Conservation (phyloP, 352 stramenopile genomes). For the Globisporangium cylindrosporum region DNA sequence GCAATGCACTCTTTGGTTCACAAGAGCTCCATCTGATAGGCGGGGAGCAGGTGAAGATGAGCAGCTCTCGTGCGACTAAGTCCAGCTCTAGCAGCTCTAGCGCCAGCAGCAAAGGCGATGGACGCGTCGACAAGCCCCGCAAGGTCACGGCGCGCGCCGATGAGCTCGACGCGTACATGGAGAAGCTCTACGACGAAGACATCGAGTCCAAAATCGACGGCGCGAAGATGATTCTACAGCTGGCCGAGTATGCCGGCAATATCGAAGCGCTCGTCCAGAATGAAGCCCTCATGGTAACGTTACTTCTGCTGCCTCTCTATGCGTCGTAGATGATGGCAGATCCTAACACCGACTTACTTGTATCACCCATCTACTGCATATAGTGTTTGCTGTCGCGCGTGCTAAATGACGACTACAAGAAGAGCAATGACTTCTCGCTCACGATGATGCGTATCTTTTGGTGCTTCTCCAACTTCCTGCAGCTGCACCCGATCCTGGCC, state of each 20-base stretch:
- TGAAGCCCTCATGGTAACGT: slow-evolving; percentile 88
- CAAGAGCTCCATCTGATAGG: background rate
- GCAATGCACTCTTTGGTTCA: background rate
- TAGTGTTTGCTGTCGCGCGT: slow-evolving; percentile 90
- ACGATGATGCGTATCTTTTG: slow-evolving; percentile 95
- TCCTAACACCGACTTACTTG: background rate
- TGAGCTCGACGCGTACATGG: slow-evolving; percentile 92
- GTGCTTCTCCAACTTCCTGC: slow-evolving; percentile 94
- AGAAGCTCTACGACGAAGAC: slow-evolving; percentile 92
- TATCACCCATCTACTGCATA: background rate
- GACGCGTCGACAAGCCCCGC: slow-evolving; percentile 33
- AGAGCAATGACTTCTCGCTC: slow-evolving; percentile 92
- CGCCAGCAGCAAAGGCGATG: slow-evolving; percentile 15
- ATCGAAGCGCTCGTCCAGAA: slow-evolving; percentile 93
- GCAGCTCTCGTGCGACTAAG: slow-evolving; percentile 16
- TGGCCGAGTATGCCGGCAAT: slow-evolving; percentile 88
- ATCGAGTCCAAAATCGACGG: slow-evolving; percentile 84
- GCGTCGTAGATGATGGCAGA: too few relatives aligned
- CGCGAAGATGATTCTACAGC: slow-evolving; percentile 89
- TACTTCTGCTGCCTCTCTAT: too few relatives aligned
- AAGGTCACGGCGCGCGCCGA: slow-evolving; percentile 64
- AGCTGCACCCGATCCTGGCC: slow-evolving; percentile 91
- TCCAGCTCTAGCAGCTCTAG: background rate
- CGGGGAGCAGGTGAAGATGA: background rate
- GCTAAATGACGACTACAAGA: slow-evolving; percentile 94